Conservation (phyloP, 768 basidiomycete species). For the Rhodotorula kratochvilovae region DNA sequence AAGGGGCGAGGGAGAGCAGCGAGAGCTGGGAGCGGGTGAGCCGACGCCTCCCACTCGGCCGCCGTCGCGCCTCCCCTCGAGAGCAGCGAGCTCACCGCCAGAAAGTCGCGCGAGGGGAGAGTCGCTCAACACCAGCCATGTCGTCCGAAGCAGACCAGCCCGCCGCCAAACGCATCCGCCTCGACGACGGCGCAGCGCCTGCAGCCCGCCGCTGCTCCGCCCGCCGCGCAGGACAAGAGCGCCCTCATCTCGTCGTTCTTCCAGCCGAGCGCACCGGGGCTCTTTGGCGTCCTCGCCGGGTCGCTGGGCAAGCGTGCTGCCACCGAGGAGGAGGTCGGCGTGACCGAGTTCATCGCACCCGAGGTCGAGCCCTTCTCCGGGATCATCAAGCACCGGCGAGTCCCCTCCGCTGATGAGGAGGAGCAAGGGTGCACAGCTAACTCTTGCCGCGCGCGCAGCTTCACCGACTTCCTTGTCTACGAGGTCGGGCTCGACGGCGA, state of each 20-base stretch:
- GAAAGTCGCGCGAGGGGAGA: not conserved
- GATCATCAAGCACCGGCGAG: conserved; percentile 93
- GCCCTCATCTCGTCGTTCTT: not conserved
- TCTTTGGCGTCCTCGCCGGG: conserved; percentile 13
- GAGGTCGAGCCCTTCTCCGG: conserved; percentile 71
- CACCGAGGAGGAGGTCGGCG: conserved; percentile 75
- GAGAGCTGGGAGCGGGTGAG: not conserved
- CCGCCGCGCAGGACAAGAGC: not conserved
- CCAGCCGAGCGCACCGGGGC: not conserved
- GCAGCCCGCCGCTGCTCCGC: not conserved
- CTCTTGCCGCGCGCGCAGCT: conserved; percentile 50
- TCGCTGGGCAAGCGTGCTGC: conserved; percentile 19
- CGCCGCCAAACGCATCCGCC: conserved; percentile 4
- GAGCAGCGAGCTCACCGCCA: too few species aligned
- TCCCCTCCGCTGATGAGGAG: not conserved
- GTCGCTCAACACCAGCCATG: not conserved
- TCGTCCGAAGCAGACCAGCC: not conserved
- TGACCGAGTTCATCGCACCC: conserved; percentile 74
- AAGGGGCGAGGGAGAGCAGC: not conserved
- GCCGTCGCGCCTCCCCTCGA: not conserved
- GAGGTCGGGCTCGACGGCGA: conserved; percentile 80
- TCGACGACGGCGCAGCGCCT: not conserved
- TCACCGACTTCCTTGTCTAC: conserved; percentile 92
- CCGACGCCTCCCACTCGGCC: not conserved
- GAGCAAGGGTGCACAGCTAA: conserved; percentile 3